Conservation (phyloP, 176 grass and related monocot genomes). For the Juncus effusus region DNA sequence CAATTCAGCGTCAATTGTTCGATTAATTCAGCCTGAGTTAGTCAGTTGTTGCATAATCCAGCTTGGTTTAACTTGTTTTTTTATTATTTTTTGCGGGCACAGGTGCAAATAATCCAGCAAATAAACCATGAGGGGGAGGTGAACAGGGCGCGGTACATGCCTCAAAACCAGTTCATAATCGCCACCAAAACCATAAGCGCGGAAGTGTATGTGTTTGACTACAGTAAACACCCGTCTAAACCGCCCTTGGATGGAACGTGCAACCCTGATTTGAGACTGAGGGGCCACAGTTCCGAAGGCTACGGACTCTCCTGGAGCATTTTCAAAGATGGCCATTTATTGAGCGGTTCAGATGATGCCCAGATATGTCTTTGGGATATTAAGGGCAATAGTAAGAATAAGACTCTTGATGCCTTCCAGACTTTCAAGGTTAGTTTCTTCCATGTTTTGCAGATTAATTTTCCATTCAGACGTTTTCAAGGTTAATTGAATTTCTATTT, state of each 20-base stretch:
- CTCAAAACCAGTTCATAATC: conserved; percentile 96
- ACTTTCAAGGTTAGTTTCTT: conserved; percentile 69
- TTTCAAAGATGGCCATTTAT: conserved; percentile 90
- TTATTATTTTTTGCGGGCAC: conserved; percentile 14
- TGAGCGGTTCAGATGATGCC: conserved; percentile 96
- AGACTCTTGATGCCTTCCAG: conserved; percentile 78
- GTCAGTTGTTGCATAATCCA: too few species aligned
- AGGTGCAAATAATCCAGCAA: conserved; percentile 99
- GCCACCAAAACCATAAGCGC: conserved; percentile 95
- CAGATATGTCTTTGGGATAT: conserved; percentile 96
- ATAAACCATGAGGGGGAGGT: conserved; percentile 99
- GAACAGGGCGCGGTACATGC: conserved; percentile 95
- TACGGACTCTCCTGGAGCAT: conserved; percentile 97
- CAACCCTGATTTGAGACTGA: conserved; percentile 90
- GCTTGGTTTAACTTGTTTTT: too few species aligned
- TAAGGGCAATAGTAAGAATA: conserved; percentile 72
- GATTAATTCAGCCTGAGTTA: too few species aligned
- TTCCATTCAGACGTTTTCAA: not conserved
- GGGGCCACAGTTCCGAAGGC: conserved; percentile 90
- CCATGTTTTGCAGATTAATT: not conserved
- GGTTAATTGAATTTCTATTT: not conserved
- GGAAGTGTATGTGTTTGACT: conserved; percentile 97
- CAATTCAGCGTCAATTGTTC: too few species aligned
- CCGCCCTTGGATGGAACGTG: conserved; percentile 83
- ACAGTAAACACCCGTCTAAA: conserved; percentile 97